These are phyloP conservation scores for Fusarium graminum DNA, from an alignment of 2,329 filamentous ascomycete species.

Conservation along the genomic window DNA sequence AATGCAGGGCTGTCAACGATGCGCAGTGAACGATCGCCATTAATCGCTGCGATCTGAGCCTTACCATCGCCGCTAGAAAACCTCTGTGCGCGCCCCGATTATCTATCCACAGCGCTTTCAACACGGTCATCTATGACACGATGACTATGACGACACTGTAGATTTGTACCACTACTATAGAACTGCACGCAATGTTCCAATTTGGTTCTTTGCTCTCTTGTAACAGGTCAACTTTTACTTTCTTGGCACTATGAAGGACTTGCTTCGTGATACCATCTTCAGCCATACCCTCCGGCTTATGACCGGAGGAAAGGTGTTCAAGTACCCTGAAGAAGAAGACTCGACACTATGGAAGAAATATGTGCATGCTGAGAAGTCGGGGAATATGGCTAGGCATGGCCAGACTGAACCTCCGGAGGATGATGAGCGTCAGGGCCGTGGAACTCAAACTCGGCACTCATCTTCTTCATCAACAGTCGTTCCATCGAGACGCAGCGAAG, in stretches of 20 bases:
- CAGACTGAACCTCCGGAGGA: not conserved
- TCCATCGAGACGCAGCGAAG: not conserved
- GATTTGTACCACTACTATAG: not conserved
- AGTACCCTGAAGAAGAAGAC: conserved; percentile 18
- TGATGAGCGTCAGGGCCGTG: not conserved
- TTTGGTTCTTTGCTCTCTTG: not conserved
- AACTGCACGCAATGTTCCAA: not conserved
- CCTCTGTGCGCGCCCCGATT: not conserved
- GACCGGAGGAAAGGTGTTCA: conserved; percentile 8
- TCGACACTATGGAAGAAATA: conserved; percentile 19
- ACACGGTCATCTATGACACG: conserved; percentile 12
- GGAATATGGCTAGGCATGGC: conserved; percentile 12
- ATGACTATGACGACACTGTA: conserved; percentile 2
- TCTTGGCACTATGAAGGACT: conserved; percentile 1
- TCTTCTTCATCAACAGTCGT: conserved; percentile 1
- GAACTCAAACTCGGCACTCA: not conserved
- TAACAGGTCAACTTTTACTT: not conserved
- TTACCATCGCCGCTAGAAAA: not conserved
- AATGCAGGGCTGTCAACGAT: not conserved
- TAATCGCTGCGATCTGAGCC: not conserved
- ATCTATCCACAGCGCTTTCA: not conserved
- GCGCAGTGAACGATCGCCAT: not conserved
- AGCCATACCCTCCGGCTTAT: conserved; percentile 11
- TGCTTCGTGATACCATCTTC: conserved; percentile 13
- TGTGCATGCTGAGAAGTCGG: conserved; percentile 12